Percentiles rank a stretch among this genome's conserved stretches.
Conservation (phyloP, 805 yeast genomes). For the Candida sithepensis region DNA sequence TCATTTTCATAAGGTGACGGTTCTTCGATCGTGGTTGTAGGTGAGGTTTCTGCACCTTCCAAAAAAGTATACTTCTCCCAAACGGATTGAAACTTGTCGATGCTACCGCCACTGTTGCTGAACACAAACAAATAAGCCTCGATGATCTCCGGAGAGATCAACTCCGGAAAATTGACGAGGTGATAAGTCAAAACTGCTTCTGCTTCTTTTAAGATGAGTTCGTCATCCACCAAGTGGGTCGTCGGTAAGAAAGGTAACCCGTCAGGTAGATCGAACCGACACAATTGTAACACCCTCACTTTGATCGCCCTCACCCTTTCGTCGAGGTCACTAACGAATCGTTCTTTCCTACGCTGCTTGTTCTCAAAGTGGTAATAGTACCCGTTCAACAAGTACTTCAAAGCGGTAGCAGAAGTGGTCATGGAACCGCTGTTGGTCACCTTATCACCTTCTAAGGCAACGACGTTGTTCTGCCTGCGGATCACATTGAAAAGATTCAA, state of each 20-base stretch:
- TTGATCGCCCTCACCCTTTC: conserved; percentile 42
- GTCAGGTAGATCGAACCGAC: conserved; percentile 30
- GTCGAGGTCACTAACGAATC: conserved; percentile 29
- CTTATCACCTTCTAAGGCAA: conserved; percentile 21
- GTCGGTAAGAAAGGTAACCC: conserved; percentile 73
- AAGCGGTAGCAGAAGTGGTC: conserved; percentile 11
- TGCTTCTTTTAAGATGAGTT: conserved; percentile 64
- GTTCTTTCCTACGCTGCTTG: conserved; percentile 15
- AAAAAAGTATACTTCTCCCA: conserved; percentile 35
- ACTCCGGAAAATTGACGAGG: conserved; percentile 39
- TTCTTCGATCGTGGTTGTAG: conserved; percentile 20
- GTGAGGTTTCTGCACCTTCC: conserved; percentile 23
- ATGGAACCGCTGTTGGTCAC: too few relatives aligned
- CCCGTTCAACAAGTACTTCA: conserved; percentile 44
- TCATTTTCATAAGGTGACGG: conserved; percentile 8
- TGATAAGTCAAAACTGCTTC: conserved; percentile 69
- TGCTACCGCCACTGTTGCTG: conserved; percentile 30
- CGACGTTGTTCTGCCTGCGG: conserved; percentile 27
- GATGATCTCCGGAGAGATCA: conserved; percentile 40
- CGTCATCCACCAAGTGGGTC: conserved; percentile 30
- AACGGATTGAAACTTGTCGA: conserved; percentile 35
- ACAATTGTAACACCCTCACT: conserved; percentile 30
- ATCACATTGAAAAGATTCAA: not conserved
- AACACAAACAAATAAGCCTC: conserved; percentile 51
- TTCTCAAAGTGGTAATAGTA: conserved; percentile 29